Evolutionary conservation across 176 grass and related monocot species (phyloP), one percentile per base, ranked within the genome.

Genomic region (Areca catechu): DNA sequence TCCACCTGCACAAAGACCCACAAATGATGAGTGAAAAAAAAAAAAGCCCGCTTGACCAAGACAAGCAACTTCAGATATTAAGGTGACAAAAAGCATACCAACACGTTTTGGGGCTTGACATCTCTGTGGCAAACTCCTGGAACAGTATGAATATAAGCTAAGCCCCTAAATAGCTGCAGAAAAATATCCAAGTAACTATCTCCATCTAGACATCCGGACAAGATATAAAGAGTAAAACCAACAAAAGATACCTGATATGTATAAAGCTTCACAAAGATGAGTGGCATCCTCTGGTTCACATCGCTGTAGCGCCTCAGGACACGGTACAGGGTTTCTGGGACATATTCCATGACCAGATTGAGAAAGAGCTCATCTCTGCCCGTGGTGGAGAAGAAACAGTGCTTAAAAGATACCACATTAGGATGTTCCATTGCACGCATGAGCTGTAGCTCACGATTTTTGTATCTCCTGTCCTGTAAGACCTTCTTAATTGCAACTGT

Each of bases 401-500:
- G 83, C 59, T 86, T 86, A 14, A 86, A 43, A 55, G 69, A 64
- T n/a, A 86, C 54, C 25, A 78, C 70, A 51, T 86, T 86, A 25
- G 78, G 65, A 54, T 86, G 78, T 63, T 82, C 66, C 50, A 86
- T 78, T 54, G 72, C 54, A 7, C 83, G 83, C 83, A 86, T 86
- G 29, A 86, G 63, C 63, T 86, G 83, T 22, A 86, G 74, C 71
- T 86, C 83, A 10, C 83, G 77, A 50, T 77, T 86, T 68, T 86
- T 86, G 78, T 86, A 86, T 53, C 77, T 53, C n/a, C 53, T 50
- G 49, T 87, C 84, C 72, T 87, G 84, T 20, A 82, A 48, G 21
- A 87, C 84, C 70, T 87, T 87, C 74, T 87, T 87, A 56, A 87
- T 87, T 20, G 84, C 84, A 61, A 88, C 79, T 3, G 76, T 72